Base-by-base conservation (phyloP, 108 stramenopile species). In the Nannochloropsis granulata region DNA sequence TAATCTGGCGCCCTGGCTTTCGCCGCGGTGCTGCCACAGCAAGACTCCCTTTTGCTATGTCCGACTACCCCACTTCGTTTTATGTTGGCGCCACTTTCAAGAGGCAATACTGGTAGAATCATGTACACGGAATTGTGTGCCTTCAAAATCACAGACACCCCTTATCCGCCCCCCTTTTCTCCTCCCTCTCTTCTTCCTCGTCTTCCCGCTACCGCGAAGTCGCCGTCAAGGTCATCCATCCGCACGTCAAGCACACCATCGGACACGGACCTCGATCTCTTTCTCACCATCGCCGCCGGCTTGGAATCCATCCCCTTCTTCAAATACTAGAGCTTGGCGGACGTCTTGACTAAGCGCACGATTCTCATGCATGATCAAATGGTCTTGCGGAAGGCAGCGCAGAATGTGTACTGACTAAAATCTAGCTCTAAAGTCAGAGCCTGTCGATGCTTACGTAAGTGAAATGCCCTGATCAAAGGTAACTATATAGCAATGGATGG, bases 171-270 rank as follows among this genome's bases (percentile, higher is more conserved):
- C n/a, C n/a, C n/a, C n/a, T n/a, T n/a, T n/a, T n/a, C n/a, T n/a
- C n/a, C n/a, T n/a, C n/a, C n/a, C n/a, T n/a, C n/a, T n/a, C n/a
- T n/a, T n/a, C n/a, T n/a, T n/a, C n/a, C n/a, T n/a, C 45, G 45
- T 16, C 45, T 0, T 16, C 45, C 13, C 14, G 14, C 45, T 46
- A 46, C 16, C 45, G 45, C 45, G 45, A 46, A 21, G n/a, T 86
- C 23, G 85, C 85, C 25, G 82, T 86, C 1, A 86, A 86, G 81
- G 85, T 86, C 8, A 14, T 86, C 13, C 81, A 86, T n/a, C 85
- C 85, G 2, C 79, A 82, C 12, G 23, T 86, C 23, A 82, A 78
- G 43, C 23, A 42, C 25, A 44, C 82, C 25, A 84, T 86, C 25
- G 85, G n/a, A 82, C 11, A 82, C 84, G 23, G 85, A 86, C 85